Evolutionary conservation across 2,329 filamentous ascomycete species (phyloP).

Genomic region (Aspergillus phoenicis): DNA sequence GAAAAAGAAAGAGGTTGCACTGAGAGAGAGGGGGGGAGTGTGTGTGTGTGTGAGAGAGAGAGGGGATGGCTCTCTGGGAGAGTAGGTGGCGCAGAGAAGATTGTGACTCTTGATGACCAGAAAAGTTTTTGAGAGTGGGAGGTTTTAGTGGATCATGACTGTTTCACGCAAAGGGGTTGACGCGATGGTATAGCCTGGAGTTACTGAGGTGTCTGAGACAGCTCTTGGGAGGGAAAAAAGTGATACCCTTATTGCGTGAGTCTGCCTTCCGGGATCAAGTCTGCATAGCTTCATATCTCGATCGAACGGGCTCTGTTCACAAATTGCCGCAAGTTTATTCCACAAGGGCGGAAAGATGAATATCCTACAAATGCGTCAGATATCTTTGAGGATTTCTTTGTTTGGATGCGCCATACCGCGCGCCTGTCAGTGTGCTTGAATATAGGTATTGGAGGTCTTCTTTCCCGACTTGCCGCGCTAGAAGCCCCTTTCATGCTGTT

Average conservation of each 20-base stretch:
- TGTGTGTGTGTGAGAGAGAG: background rate
- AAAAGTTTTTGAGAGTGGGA: conserved; percentile 27
- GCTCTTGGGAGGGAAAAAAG: conserved; percentile 41
- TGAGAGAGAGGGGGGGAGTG: background rate
- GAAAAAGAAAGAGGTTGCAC: conserved; percentile 7
- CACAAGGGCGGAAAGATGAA: conserved; percentile 26
- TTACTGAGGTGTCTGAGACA: conserved; percentile 44
- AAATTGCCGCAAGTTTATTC: conserved; percentile 31
- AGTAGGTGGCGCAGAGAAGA: conserved; percentile 9
- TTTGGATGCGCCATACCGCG: conserved; percentile 25
- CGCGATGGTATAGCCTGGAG: conserved; percentile 40
- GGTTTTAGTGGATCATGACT: conserved; percentile 33
- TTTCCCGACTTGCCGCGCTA: conserved; percentile 37
- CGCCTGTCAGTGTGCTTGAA: conserved; percentile 29
- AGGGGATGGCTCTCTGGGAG: background rate
- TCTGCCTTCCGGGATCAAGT: conserved; percentile 42
- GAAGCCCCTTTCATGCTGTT: conserved; percentile 32
- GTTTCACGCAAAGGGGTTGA: conserved; percentile 30
- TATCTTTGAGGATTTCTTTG: conserved; percentile 32
- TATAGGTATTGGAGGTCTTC: conserved; percentile 32
- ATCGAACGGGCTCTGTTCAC: conserved; percentile 32
- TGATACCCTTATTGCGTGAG: conserved; percentile 48
- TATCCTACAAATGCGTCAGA: conserved; percentile 33
- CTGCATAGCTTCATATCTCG: conserved; percentile 42
- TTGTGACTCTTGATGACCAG: conserved; percentile 28